Conservation (phyloP, 495 filamentous ascomycete species). For the Penicillium egyptiacum region DNA sequence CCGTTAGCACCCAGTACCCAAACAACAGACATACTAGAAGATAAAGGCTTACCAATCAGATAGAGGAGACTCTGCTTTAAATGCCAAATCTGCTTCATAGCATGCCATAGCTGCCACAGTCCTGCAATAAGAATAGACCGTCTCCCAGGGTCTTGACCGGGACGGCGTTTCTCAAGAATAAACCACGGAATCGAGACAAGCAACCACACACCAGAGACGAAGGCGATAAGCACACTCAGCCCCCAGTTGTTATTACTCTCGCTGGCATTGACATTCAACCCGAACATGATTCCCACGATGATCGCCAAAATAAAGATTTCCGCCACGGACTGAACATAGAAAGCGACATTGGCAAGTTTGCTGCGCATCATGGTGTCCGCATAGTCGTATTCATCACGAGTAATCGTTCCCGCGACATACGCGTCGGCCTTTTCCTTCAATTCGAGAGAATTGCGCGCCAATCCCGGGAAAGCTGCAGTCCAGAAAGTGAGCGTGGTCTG, state of each 20-base stretch:
- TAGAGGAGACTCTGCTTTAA: slow-evolving; percentile 65
- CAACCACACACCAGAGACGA: slow-evolving; percentile 63
- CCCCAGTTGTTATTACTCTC: slow-evolving; percentile 64
- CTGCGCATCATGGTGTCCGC: slow-evolving; percentile 63
- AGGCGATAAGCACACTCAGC: slow-evolving; percentile 61
- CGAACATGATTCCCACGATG: slow-evolving; percentile 64
- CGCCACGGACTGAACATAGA: slow-evolving; percentile 60
- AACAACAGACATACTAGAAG: neutral
- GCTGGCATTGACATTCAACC: slow-evolving; percentile 56
- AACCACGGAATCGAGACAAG: slow-evolving; percentile 63
- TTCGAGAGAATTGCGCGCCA: slow-evolving; percentile 57
- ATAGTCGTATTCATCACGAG: slow-evolving; percentile 58
- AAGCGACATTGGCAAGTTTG: slow-evolving; percentile 58
- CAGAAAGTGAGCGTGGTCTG: slow-evolving; percentile 67
- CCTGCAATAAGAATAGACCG: slow-evolving; percentile 54
- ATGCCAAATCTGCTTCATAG: slow-evolving; percentile 58
- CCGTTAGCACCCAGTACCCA: neutral
- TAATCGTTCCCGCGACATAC: slow-evolving; percentile 53
- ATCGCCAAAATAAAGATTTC: slow-evolving; percentile 62
- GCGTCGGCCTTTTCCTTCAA: slow-evolving; percentile 54
- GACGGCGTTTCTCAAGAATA: slow-evolving; percentile 59
- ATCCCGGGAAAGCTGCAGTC: slow-evolving; percentile 63
- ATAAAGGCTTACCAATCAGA: slow-evolving; percentile 49
- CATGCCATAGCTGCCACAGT: slow-evolving; percentile 58
- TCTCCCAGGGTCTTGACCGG: slow-evolving; percentile 53